phyloP scores from a whole-genome alignment of 73 alveolate genomes.

The Urostyla sp. region DNA sequence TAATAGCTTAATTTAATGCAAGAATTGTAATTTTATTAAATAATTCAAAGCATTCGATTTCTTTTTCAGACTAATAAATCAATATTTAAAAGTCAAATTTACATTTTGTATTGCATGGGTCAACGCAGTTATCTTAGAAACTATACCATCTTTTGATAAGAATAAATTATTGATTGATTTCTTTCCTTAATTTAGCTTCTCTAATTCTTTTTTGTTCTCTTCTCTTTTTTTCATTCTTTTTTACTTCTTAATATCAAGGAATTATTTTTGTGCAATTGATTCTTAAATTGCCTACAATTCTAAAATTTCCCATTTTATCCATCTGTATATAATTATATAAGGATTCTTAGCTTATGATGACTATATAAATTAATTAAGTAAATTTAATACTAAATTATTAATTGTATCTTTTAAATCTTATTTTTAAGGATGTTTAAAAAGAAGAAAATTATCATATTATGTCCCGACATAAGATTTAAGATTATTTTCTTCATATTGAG shows the following conservation, averaged over 20 bases:
- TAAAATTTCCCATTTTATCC: slow-evolving; percentile 50
- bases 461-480: slow-evolving; percentile 14
- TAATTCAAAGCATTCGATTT: slow-evolving; percentile 42
- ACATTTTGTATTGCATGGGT: slow-evolving; percentile 1
- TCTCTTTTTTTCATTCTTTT: not conserved
- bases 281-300: slow-evolving; percentile 24
- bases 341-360: slow-evolving; percentile 22
- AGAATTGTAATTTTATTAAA: slow-evolving; percentile 2
- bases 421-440: slow-evolving; percentile 38
- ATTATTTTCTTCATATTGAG: slow-evolving; percentile 43
- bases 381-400: slow-evolving; percentile 25
- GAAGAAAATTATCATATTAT: slow-evolving; percentile 17
- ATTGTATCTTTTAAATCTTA: slow-evolving; percentile 32
- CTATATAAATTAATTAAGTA: not conserved
- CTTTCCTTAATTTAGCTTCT: slow-evolving; percentile 23
- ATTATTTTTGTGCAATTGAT: slow-evolving; percentile 7
- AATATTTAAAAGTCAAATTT: not conserved
- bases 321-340: slow-evolving; percentile 7
- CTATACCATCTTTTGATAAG: slow-evolving; percentile 20
- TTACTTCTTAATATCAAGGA: not conserved
- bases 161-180: slow-evolving; percentile 20
- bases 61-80: slow-evolving; percentile 25
- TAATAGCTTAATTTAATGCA: slow-evolving; percentile 5
- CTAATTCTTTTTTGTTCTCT: not conserved
- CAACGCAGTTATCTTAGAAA: slow-evolving; percentile 14